Conservation (phyloP, 2,329 filamentous ascomycete genomes). For the Zalaria sp. region DNA sequence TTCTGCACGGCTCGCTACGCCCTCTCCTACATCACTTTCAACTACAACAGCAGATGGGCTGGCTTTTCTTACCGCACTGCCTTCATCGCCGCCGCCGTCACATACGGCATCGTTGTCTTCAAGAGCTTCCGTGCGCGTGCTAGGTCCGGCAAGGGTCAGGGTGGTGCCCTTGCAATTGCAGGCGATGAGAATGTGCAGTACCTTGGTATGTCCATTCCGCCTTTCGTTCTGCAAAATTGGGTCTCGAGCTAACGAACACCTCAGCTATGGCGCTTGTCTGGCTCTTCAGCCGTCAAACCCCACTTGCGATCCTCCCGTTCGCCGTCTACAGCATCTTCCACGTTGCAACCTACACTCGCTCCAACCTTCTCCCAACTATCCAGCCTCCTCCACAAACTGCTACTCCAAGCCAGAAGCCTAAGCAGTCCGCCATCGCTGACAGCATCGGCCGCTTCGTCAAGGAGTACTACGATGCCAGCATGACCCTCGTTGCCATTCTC, state of each 20-base stretch:
- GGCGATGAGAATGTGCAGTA: slow-evolving; percentile 97
- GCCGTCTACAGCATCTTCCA: slow-evolving; percentile 97
- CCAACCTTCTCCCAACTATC: slow-evolving; percentile 80
- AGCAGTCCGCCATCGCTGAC: slow-evolving; percentile 56
- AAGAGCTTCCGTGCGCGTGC: slow-evolving; percentile 85
- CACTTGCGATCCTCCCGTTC: slow-evolving; percentile 84
- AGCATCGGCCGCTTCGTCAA: slow-evolving; percentile 89
- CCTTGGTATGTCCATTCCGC: slow-evolving; percentile 47
- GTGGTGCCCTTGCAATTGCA: slow-evolving; percentile 51
- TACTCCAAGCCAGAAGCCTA: slow-evolving; percentile 41
- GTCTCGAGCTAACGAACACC: slow-evolving; percentile 1
- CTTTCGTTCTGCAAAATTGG: too few relatives aligned
- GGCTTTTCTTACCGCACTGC: slow-evolving; percentile 77
- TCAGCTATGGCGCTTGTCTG: slow-evolving; percentile 86
- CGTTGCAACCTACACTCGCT: slow-evolving; percentile 89
- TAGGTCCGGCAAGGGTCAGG: slow-evolving; percentile 51
- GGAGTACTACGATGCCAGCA: slow-evolving; percentile 92
- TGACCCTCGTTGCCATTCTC: slow-evolving; percentile 79
- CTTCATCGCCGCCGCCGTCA: slow-evolving; percentile 77
- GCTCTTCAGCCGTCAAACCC: slow-evolving; percentile 82
- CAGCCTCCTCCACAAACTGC: slow-evolving; percentile 47
- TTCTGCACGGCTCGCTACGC: slow-evolving; percentile 69
- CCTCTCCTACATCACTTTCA: slow-evolving; percentile 78
- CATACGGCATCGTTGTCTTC: slow-evolving; percentile 97
- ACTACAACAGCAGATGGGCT: slow-evolving; percentile 66